Evolutionary conservation across 1,139 yeast species (phyloP), one percentile per base, ranked within the genome.

Genomic region (Candida sojae): DNA sequence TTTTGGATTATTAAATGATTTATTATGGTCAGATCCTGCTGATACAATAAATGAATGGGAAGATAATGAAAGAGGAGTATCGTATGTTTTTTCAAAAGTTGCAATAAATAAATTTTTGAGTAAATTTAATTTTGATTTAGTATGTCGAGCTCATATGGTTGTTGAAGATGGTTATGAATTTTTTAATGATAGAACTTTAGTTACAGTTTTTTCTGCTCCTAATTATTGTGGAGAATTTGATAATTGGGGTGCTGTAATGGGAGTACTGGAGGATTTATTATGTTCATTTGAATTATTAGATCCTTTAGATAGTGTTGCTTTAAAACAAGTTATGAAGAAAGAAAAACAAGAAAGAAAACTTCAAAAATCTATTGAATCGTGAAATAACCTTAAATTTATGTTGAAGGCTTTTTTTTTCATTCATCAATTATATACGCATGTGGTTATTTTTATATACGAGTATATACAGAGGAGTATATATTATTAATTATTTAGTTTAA

Each of bases 191-290:
- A 77, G 91, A 56, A 84, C 83, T 61, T 75, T 89, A 54, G 96
- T 89, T 2, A 89, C 96, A 0, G 83, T 89, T 1, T 89, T 89
- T 59, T 82, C 88, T 56, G 96, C 96, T 2, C 96, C 96, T 4
- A 89, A 89, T 62, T 89, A 89, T 63, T 89, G 96, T 71, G 96
- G 96, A 10, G 96, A 89, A 67, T 93, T 93, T 61, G 98, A 93
- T 66, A 93, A 93, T 63, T 93, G 97, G 97, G 99, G 98, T 23
- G 98, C 98, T 0, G 97, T 93, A 2, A 93, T 93, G 99, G 84
- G 96, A 59, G 98, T 93, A 13, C 84, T 89, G 56, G 97, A 93
- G 57, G 97, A 91, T 58, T 74, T 93, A 54, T 73, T 93, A 52
- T 93, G 98, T 67, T 86, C 93, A 50, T 93, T 93, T 68, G 98